Conservation (phyloP, 371 early-diverging fungal species). For the Mucor piriformis region DNA sequence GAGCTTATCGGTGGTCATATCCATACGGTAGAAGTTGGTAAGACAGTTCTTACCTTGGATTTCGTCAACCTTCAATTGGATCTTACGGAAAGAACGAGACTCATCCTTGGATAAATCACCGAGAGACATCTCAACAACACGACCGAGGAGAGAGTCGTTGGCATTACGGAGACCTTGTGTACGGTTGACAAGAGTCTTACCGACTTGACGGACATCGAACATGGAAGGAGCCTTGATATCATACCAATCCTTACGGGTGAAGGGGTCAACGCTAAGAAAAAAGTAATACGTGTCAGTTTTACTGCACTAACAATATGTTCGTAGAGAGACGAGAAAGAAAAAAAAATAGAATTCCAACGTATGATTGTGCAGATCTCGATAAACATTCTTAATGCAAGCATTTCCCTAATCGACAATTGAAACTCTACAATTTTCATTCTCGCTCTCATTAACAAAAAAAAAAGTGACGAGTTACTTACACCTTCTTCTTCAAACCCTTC, state of each 20-base stretch:
- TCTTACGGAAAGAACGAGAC: slow-evolving; percentile 94
- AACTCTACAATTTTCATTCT: not conserved
- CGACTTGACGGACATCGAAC: slow-evolving; percentile 91
- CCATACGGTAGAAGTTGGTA: slow-evolving; percentile 99
- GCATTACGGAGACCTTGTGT: slow-evolving; percentile 96
- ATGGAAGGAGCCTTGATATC: slow-evolving; percentile 98
- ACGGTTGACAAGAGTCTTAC: slow-evolving; percentile 99
- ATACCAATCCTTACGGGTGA: slow-evolving; percentile 99
- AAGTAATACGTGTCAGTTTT: slow-evolving; percentile 59
- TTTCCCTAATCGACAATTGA: too few relatives aligned
- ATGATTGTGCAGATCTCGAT: too few relatives aligned
- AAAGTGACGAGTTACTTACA: slow-evolving; percentile 63
- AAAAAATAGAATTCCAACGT: slow-evolving; percentile 2
- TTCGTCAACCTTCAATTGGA: slow-evolving; percentile 96
- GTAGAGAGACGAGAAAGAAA: slow-evolving; percentile 32
- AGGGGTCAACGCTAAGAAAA: slow-evolving; percentile 82
- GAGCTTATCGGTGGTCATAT: slow-evolving; percentile 98
- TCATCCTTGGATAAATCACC: slow-evolving; percentile 97
- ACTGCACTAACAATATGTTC: slow-evolving; percentile 1
- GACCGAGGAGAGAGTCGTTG: slow-evolving; percentile 92
- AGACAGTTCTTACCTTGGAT: slow-evolving; percentile 97
- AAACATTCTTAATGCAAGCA: too few relatives aligned
- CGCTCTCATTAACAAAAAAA: not conserved
- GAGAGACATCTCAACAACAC: slow-evolving; percentile 96
- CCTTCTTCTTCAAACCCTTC: slow-evolving; percentile 97